Evolutionary conservation across 768 basidiomycete genomes (phyloP).

Genomic region (Piloderma croceum): DNA sequence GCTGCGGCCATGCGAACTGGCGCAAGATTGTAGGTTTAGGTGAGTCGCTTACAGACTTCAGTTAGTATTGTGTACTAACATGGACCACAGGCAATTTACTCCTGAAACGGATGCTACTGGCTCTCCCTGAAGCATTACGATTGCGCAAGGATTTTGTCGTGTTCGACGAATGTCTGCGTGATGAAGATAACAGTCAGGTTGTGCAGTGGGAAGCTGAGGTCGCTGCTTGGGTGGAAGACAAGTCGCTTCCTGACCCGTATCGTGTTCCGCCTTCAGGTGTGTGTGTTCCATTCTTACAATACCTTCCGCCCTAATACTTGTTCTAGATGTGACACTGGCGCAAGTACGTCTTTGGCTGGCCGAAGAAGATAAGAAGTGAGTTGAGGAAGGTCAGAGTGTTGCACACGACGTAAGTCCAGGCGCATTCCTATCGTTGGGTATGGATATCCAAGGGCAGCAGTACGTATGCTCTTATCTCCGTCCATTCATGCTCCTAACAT

Average conservation of each 20-base stretch:
- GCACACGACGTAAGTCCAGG: slow-evolving; percentile 12
- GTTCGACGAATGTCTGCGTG: background rate
- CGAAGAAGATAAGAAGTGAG: background rate
- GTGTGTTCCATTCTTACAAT: background rate
- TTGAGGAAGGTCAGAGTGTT: slow-evolving; percentile 1
- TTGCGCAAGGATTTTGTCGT: background rate
- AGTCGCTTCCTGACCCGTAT: slow-evolving; percentile 1
- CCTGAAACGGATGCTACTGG: background rate
- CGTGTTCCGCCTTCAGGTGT: background rate
- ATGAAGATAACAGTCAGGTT: background rate
- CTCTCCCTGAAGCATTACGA: background rate
- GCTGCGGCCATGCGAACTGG: slow-evolving; percentile 19
- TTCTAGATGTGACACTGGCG: slow-evolving; percentile 6
- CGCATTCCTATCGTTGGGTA: slow-evolving; percentile 11
- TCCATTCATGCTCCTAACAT: background rate
- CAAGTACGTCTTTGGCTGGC: slow-evolving; percentile 9
- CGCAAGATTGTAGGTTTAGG: slow-evolving; percentile 14
- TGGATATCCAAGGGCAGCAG: slow-evolving; percentile 22
- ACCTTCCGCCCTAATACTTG: background rate
- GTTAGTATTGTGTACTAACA: background rate
- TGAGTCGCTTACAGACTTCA: slow-evolving; percentile 1
- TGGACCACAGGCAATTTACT: slow-evolving; percentile 1
- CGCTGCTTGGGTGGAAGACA: slow-evolving; percentile 2
- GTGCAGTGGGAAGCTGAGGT: background rate
- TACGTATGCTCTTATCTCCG: slow-evolving; percentile 6